Percentiles rank a stretch among this genome's conserved stretches.
Conservation (phyloP, 2,329 filamentous ascomycete species). For the Boeremia lycopersici region DNA sequence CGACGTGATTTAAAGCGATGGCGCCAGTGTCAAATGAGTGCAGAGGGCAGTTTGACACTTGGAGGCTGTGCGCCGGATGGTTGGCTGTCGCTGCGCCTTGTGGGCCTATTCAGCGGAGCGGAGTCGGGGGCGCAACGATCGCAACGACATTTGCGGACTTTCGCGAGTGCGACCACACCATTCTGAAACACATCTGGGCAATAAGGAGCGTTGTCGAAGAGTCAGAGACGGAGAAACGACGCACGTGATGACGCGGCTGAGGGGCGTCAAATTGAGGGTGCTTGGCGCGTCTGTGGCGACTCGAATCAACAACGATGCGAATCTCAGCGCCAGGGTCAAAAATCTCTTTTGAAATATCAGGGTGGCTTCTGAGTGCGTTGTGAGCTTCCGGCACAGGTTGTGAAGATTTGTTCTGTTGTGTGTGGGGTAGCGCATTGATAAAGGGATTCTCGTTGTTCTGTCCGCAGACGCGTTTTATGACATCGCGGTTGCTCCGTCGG, state of each 20-base stretch:
- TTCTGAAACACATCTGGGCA: conserved; percentile 22
- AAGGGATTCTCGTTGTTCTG: conserved; percentile 22
- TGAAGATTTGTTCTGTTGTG: background rate
- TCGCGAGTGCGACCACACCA: conserved; percentile 13
- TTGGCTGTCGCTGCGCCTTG: conserved; percentile 35
- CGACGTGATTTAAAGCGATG: conserved; percentile 6
- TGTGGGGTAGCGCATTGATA: conserved; percentile 24
- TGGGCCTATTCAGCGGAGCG: conserved; percentile 21
- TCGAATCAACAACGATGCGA: background rate
- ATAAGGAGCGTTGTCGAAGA: conserved; percentile 17
- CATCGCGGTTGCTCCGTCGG: conserved; percentile 14
- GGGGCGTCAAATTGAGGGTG: conserved; percentile 4
- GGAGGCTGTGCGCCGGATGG: conserved; percentile 31
- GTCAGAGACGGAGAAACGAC: conserved; percentile 7
- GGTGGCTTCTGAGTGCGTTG: background rate
- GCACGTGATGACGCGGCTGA: conserved; percentile 9
- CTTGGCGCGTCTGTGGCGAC: conserved; percentile 17
- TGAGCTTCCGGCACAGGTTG: background rate
- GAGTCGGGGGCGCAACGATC: conserved; percentile 22
- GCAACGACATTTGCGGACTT: conserved; percentile 26
- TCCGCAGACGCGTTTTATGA: conserved; percentile 21
- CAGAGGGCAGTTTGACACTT: conserved; percentile 36
- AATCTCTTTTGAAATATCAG: background rate
- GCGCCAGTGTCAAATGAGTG: conserved; percentile 20
- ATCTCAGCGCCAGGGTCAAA: background rate